Conservation (phyloP, 2,329 filamentous ascomycete genomes). For the Beauveria australis region DNA sequence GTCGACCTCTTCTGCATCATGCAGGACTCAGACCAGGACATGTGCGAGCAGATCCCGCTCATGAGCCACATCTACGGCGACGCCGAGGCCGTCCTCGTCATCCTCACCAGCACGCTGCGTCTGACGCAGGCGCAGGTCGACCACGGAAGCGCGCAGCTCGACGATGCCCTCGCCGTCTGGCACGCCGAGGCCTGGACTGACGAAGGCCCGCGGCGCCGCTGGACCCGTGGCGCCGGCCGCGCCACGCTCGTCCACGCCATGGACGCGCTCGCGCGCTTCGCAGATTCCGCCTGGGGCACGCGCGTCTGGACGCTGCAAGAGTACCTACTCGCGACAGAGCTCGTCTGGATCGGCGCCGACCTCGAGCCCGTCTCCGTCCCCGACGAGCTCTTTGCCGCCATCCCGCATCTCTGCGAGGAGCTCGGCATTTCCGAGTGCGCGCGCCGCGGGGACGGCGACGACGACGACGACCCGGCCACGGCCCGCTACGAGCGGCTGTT, state of each 20-base stretch:
- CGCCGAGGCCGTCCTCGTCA: background rate
- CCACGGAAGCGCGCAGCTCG: background rate
- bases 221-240: background rate
- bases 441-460: background rate
- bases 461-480: background rate
- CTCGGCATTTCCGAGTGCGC: background rate
- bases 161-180: background rate
- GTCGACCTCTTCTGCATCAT: slow-evolving; percentile 6
- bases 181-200: background rate
- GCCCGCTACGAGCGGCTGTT: background rate
- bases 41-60: slow-evolving; percentile 4
- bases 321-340: background rate
- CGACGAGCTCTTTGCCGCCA: slow-evolving; percentile 1
- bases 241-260: background rate
- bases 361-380: background rate
- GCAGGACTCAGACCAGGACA: background rate
- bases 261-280: background rate
- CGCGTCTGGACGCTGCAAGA: slow-evolving; percentile 4
- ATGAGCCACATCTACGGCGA: slow-evolving; percentile 2
- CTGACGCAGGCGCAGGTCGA: background rate
- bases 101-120: background rate
- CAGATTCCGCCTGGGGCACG: background rate
- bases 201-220: background rate
- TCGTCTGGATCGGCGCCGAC: slow-evolving; percentile 3
- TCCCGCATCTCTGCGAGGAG: background rate